Evolutionary conservation across 371 early-diverging fungal genomes (phyloP).

Genomic region (Apophysomyces trapeziformis): DNA sequence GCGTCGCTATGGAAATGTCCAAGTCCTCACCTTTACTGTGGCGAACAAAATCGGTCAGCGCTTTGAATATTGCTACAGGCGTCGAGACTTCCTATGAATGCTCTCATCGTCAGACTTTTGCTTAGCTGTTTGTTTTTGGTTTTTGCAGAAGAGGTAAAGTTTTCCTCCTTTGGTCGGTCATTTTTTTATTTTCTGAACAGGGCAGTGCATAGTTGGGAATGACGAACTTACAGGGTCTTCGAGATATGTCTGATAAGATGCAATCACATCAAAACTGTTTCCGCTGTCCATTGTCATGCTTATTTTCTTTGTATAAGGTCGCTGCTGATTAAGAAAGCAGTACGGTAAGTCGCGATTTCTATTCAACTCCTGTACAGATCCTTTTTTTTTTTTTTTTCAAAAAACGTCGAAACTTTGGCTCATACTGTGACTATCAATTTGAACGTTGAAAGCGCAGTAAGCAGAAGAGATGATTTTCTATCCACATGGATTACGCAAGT

Average conservation of each 20-base stretch:
- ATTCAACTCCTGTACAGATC: background rate
- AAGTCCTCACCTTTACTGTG: conserved; percentile 61
- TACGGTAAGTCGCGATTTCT: no score
- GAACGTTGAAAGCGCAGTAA: no score
- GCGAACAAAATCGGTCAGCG: conserved; percentile 77
- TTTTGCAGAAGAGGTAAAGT: no score
- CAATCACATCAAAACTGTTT: conserved; percentile 21
- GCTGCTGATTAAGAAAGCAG: background rate
- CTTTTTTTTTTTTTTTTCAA: background rate
- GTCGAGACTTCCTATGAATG: conserved; percentile 75
- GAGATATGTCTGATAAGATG: conserved; percentile 27
- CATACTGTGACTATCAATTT: no score
- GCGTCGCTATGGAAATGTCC: background rate
- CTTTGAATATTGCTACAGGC: conserved; percentile 88
- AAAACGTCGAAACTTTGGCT: background rate
- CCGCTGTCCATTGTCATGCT: conserved; percentile 11
- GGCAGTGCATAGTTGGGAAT: background rate
- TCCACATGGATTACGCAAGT: no score
- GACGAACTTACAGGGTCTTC: conserved; percentile 28
- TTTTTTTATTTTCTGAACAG: no score
- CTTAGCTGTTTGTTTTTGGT: background rate
- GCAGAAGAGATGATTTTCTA: no score
- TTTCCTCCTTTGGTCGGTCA: no score
- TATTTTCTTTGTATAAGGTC: background rate
- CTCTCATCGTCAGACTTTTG: background rate